A percentile compares a stretch with the other conserved stretches of the same genome.
phyloP scores from a whole-genome alignment of 2,329 filamentous ascomycete species.

The Colletotrichum spaethianum region DNA sequence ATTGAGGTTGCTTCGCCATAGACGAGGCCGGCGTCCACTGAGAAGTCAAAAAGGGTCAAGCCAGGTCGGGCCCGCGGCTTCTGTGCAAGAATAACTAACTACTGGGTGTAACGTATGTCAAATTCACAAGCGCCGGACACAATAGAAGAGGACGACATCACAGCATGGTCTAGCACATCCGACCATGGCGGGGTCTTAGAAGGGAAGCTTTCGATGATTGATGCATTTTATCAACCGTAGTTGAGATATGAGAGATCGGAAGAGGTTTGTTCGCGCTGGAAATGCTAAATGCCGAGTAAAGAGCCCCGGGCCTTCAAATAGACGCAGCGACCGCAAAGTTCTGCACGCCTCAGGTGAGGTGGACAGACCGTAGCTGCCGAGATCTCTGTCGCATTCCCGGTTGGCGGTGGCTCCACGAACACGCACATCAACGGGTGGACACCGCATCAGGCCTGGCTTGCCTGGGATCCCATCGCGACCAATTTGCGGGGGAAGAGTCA shows the following conservation, averaged over 20 bases:
- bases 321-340: background rate
- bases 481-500: slow-evolving; percentile 41
- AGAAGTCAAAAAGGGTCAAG: background rate
- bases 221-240: background rate
- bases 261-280: background rate
- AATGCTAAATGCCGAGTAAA: background rate
- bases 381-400: slow-evolving; percentile 29
- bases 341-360: background rate
- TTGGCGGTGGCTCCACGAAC: slow-evolving; percentile 35
- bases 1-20: background rate
- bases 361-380: slow-evolving; percentile 27
- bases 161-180: slow-evolving; percentile 19
- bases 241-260: background rate
- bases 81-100: background rate
- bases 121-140: background rate
- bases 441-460: slow-evolving; percentile 35
- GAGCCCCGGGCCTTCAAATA: background rate
- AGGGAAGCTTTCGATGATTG: background rate
- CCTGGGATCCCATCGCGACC: slow-evolving; percentile 36
- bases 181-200: slow-evolving; percentile 1
- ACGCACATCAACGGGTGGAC: slow-evolving; percentile 37
- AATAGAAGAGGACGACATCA: background rate
- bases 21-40: too few species aligned
- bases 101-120: background rate
- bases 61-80: background rate